Evolutionary conservation across 768 basidiomycete genomes (phyloP), one percentile per base, ranked within the genome.

Genomic region (Termitomyces sp.): DNA sequence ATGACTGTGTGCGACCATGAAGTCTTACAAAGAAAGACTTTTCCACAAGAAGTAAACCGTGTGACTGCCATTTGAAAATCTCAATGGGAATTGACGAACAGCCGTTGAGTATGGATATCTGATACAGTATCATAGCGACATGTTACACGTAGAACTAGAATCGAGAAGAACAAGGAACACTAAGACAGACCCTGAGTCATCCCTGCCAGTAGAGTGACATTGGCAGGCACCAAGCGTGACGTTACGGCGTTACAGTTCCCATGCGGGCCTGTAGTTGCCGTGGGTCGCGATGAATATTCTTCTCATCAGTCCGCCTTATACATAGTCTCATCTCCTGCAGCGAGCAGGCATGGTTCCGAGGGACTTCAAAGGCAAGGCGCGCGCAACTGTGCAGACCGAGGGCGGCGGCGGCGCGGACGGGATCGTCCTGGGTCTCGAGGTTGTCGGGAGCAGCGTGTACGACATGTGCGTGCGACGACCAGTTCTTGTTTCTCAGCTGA

Each of bases 391-490:
- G 13, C 38, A 65, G 52, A 64, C 66, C 24, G 72, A 77, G 54
- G 83, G 83, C 20, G 38, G 63, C 50, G 84, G 83, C 0, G 82
- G 78, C 18, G 53, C 68, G 2, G 78, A 71, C 28, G 89, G 89
- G 5, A 72, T 86, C 28, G 78, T 90, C 13, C 63, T 91, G 20
- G 78, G 77, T 22, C 66, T 90, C 60, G 69, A 83, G 54, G 70
- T 85, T 68, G 73, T 83, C n/a, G 78, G 77, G 1, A 77, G 73
- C 40, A 80, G 80, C 16, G 69, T 77, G 7, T 84, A 76, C 62
- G 80, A 86, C 63, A 77, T 83, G 88, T 89, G 70, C 74, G 86
- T 82, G 33, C 48, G 7, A 38, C 26, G 30, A 51, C 35, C 18
- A 1, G 22, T 9, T 12, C 6, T 38, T 16, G 0, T 7, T 33